These are phyloP conservation scores for Corylus americana DNA, from an alignment of 306 rosid species.

Conservation along the genomic window DNA sequence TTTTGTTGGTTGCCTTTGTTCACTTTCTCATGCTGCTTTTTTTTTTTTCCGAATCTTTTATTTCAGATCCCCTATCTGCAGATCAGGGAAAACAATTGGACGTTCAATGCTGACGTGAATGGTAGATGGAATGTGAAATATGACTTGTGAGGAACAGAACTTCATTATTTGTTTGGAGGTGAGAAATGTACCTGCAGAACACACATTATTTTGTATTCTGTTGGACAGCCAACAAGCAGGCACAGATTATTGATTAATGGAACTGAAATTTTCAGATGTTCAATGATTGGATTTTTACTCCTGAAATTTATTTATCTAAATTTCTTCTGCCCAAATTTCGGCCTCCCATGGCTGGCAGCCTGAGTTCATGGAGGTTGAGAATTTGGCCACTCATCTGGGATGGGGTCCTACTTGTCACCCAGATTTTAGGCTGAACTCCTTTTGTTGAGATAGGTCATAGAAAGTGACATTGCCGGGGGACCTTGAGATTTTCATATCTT, in stretches of 20 bases:
- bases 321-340: neutral
- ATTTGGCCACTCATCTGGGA: neutral
- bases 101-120: conserved; percentile 68
- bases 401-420: conserved; percentile 2
- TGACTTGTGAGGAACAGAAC: conserved; percentile 58
- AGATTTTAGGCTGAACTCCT: neutral
- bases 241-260: neutral
- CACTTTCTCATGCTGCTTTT: conserved; percentile 3
- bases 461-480: neutral
- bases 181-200: conserved; percentile 17
- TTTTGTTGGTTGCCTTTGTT: neutral
- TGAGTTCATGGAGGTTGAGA: neutral
- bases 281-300: neutral
- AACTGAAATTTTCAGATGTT: neutral
- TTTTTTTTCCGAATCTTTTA: conserved; percentile 12
- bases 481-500: too few relatives aligned
- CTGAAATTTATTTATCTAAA: neutral
- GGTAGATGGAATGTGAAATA: conserved; percentile 92
- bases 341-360: neutral
- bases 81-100: conserved; percentile 97
- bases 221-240: conserved; percentile 12
- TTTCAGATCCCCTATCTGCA: conserved; percentile 90
- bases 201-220: conserved; percentile 27
- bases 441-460: neutral
- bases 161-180: conserved; percentile 29